A percentile compares a stretch with the other conserved stretches of the same genome.
phyloP scores from a whole-genome alignment of 2,329 filamentous ascomycete genomes.

The Polytolypa hystricis region DNA sequence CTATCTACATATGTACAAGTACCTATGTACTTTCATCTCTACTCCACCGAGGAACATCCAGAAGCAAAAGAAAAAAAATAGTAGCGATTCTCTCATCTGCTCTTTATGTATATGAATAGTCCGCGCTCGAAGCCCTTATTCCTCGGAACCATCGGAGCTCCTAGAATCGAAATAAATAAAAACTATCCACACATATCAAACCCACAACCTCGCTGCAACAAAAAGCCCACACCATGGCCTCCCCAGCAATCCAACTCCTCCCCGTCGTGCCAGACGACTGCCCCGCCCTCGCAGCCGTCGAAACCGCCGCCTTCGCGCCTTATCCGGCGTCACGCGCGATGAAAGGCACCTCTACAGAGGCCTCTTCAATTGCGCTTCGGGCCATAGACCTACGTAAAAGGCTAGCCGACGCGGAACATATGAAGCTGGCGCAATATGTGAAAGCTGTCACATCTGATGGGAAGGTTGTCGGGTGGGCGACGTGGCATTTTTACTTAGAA shows the following conservation, averaged over 20 bases:
- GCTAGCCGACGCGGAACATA: constrained; percentile 1
- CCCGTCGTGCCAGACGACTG: constrained; percentile 11
- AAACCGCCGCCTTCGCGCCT: constrained; percentile 25
- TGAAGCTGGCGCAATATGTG: not conserved
- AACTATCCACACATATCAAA: not conserved
- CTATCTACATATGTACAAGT: not conserved
- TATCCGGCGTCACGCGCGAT: constrained; percentile 6
- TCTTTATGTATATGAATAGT: no score
- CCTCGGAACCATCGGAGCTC: not conserved
- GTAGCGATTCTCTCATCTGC: no score
- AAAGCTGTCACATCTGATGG: constrained; percentile 7
- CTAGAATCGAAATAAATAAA: not conserved
- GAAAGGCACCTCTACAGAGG: constrained; percentile 2
- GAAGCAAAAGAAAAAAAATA: no score
- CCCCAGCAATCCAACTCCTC: constrained; percentile 10
- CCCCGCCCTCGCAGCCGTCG: constrained; percentile 20
- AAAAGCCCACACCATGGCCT: constrained; percentile 6
- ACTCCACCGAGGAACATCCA: no score
- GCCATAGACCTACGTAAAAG: constrained; percentile 1
- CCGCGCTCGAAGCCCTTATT: no score
- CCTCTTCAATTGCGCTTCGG: constrained; percentile 1
- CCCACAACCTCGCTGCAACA: not conserved
- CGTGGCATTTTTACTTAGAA: constrained; percentile 13
- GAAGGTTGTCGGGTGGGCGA: constrained; percentile 10
- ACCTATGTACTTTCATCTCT: not conserved